Evolutionary conservation across 257 asterid genomes (phyloP).

Genomic region (Solanum okadae): DNA sequence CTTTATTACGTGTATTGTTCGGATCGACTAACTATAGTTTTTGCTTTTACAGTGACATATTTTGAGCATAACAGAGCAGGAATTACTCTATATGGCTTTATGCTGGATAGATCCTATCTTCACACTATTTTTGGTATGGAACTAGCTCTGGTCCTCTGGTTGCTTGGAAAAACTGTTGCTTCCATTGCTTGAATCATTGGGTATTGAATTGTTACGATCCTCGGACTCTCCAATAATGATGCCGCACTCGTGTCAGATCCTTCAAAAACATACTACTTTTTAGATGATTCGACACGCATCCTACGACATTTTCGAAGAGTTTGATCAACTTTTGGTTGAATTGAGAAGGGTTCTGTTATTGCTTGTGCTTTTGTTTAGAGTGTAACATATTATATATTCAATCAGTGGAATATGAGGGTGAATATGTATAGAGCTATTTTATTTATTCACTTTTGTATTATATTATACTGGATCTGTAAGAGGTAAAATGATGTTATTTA

Average conservation of each 20-base stretch:
- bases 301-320: not conserved
- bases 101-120: conserved; percentile 78
- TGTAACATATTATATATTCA: not conserved
- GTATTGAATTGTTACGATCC: too few relatives aligned
- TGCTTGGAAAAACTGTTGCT: conserved; percentile 83
- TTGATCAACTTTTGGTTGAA: not conserved
- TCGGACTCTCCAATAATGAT: not conserved
- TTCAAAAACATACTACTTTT: not conserved
- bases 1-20: not conserved
- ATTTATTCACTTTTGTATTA: not conserved
- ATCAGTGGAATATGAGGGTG: not conserved
- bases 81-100: conserved; percentile 77
- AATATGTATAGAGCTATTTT: not conserved
- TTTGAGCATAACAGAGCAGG: conserved; percentile 92
- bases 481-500: not conserved
- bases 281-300: not conserved
- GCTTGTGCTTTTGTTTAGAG: not conserved
- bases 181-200: conserved; percentile 31
- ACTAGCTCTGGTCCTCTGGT: conserved; percentile 77
- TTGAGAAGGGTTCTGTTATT: not conserved
- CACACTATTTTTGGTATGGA: conserved; percentile 79
- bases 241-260: not conserved
- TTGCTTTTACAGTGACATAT: conserved; percentile 47
- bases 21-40: not conserved
- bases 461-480: not conserved